Evolutionary conservation across 2,329 filamentous ascomycete species (phyloP), one percentile per base, ranked within the genome.

Genomic region (Dothidotthia symphoricarpi): DNA sequence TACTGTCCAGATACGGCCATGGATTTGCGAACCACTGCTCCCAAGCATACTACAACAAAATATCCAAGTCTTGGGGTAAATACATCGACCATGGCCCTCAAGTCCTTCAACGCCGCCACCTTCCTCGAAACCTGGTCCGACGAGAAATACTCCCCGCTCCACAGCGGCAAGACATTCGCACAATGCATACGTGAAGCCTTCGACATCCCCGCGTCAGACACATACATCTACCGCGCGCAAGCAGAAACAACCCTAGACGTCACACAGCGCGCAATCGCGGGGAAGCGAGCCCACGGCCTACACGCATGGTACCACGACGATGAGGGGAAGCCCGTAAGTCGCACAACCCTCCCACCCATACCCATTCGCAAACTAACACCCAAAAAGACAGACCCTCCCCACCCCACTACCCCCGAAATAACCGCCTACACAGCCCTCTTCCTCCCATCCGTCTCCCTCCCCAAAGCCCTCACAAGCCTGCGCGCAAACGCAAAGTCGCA

Each of bases 381-480:
- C 43, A 51, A 2, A 38, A 59, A 63, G 46, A 36, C 41, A 17
- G 38, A 52, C 2, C 56, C 53, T 3, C 44, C 51, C 1, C 39
- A 59, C 30, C 59, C 58, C 6, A 44, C 49, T 0, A 28, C 39
- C 6, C 51, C 73, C 36, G 85, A 88, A 53, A 75, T 84, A 39
- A 72, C 76, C 28, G 78, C 83, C 13, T 88, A 89, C 69, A 75
- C 79, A 25, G 70, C 76, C 31, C 73, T 89, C 55, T 88, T 88
- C 70, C 71, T 70, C 22, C 75, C 83, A 1, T 68, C 73, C 1
- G 81, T 80, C 3, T 71, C 73, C 10, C 83, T 82, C 2, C 54
- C 74, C 4, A 80, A 82, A 40, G 77, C 83, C 9, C 72, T 88
- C 11, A 83, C 74, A 44, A 76, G 75, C 32, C 76, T 86, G 53